Percentiles rank a stretch among this genome's conserved stretches.
phyloP scores from a whole-genome alignment of 106 monocot genomes.

The Acorus calamus region DNA sequence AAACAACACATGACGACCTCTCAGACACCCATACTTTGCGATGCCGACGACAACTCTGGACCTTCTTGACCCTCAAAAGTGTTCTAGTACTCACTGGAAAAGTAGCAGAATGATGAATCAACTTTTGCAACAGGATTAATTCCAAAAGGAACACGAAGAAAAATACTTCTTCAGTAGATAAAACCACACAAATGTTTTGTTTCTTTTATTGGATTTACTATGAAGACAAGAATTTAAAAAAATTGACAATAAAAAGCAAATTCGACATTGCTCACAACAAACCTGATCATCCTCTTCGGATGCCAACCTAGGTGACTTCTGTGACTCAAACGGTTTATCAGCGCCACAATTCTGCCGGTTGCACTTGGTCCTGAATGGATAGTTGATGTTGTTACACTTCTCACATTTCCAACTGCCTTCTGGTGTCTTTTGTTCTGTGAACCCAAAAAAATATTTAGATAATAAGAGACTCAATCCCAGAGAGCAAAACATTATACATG shows the following conservation, averaged over 20 bases:
- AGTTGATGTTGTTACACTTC: conserved; percentile 89
- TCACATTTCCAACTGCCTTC: conserved; percentile 96
- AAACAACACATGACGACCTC: conserved; percentile 45
- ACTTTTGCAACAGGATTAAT: conserved; percentile 19
- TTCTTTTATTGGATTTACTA: background rate
- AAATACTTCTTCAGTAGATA: background rate
- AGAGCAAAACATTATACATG: background rate
- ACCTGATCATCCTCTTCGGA: conserved; percentile 75
- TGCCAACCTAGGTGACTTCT: conserved; percentile 21
- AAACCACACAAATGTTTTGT: too few relatives aligned
- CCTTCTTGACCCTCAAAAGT: conserved; percentile 67
- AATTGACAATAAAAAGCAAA: background rate
- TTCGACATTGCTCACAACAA: conserved; percentile 7
- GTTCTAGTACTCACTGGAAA: conserved; percentile 90
- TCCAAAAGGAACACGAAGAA: background rate
- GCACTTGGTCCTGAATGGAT: conserved; percentile 85
- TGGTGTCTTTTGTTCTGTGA: conserved; percentile 74
- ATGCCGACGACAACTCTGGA: conserved; percentile 58
- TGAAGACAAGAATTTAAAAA: conserved; percentile 4
- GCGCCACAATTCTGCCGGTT: conserved; percentile 88
- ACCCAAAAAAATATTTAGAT: background rate
- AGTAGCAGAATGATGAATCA: conserved; percentile 65
- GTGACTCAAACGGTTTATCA: conserved; percentile 52
- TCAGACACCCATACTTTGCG: conserved; percentile 37
- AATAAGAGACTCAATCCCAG: background rate